Base-by-base conservation (phyloP, 768 basidiomycete species). In the Kwoniella bestiolae region DNA sequence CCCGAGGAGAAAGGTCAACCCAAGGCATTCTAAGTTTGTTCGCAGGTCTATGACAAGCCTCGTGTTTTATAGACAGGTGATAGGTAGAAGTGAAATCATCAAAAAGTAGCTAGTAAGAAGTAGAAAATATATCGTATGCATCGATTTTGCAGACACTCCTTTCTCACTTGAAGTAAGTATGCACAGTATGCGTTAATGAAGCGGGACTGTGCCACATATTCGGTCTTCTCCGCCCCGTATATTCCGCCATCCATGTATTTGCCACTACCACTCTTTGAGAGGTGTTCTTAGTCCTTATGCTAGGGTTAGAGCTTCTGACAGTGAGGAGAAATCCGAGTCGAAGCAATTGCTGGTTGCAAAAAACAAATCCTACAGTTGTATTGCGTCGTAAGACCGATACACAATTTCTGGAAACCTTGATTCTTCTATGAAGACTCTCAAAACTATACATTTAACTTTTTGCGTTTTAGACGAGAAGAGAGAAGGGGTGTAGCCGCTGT, bases 1-100 rank as follows among this genome's bases (percentile, higher is more conserved):
- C 83, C 83, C 23, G 82, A 81, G 35, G 91, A 92, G 84, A 73
- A 79, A 78, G 58, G 53, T 29, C 56, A 60, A 45, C 38, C 46
- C 26, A 67, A 65, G 58, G 63, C 56, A 18, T 72, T 68, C 68
- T 72, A 67, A 49, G 16, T n/a, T n/a, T n/a, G n/a, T n/a, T n/a
- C n/a, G n/a, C n/a, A n/a, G n/a, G n/a, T n/a, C n/a, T n/a, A n/a
- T n/a, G n/a, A n/a, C n/a, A n/a, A n/a, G n/a, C n/a, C n/a, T n/a
- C n/a, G n/a, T n/a, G n/a, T n/a, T n/a, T n/a, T n/a, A n/a, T n/a
- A n/a, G n/a, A n/a, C n/a, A n/a, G n/a, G n/a, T n/a, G n/a, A n/a
- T n/a, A n/a, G n/a, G n/a, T n/a, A n/a, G n/a, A n/a, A n/a, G n/a
- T n/a, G n/a, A n/a, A n/a, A n/a, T n/a, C n/a, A n/a, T n/a, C n/a